Percentiles rank a stretch among this genome's conserved stretches.
Evolutionary conservation across 148 eudicot genomes (phyloP).

Genomic region (Heliamphora exappendiculata): DNA sequence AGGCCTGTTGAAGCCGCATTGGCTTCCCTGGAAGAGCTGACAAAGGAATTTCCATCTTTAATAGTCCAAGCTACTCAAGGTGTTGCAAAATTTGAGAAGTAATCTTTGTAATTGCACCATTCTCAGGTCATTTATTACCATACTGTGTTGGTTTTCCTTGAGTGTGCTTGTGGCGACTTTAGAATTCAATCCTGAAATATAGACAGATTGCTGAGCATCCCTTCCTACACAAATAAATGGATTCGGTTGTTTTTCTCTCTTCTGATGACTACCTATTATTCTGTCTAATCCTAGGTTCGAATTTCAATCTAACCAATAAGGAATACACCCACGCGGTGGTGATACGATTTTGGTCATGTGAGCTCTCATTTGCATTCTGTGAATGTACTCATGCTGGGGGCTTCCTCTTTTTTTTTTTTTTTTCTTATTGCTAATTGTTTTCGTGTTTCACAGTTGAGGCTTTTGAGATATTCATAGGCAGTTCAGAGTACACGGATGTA

Average conservation of each 20-base stretch:
- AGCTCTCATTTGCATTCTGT: conserved; percentile 18
- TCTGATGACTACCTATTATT: neutral
- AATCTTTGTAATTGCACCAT: neutral
- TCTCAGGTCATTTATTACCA: neutral
- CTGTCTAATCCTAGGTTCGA: conserved; percentile 43
- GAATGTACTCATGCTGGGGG: neutral
- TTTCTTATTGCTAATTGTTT: conserved; percentile 16
- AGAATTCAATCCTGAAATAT: neutral
- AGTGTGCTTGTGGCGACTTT: neutral
- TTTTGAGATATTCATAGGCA: conserved; percentile 52
- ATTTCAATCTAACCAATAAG: conserved; percentile 34
- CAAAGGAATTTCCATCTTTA: conserved; percentile 54
- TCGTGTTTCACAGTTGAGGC: conserved; percentile 57
- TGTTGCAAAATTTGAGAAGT: conserved; percentile 9
- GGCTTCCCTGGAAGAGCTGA: conserved; percentile 47
- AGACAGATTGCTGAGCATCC: neutral
- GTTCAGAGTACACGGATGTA: conserved; percentile 71
- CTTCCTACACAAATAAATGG: neutral
- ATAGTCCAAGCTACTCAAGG: conserved; percentile 80
- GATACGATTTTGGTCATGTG: conserved; percentile 75
- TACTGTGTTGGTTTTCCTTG: neutral
- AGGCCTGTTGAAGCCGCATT: conserved; percentile 61
- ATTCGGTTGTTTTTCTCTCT: neutral
- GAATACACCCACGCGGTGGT: conserved; percentile 63
- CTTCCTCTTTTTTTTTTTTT: no score